These are phyloP conservation scores for Radiomyces spectabilis DNA, from an alignment of 192 early-diverging fungal genomes.

Conservation along the genomic window DNA sequence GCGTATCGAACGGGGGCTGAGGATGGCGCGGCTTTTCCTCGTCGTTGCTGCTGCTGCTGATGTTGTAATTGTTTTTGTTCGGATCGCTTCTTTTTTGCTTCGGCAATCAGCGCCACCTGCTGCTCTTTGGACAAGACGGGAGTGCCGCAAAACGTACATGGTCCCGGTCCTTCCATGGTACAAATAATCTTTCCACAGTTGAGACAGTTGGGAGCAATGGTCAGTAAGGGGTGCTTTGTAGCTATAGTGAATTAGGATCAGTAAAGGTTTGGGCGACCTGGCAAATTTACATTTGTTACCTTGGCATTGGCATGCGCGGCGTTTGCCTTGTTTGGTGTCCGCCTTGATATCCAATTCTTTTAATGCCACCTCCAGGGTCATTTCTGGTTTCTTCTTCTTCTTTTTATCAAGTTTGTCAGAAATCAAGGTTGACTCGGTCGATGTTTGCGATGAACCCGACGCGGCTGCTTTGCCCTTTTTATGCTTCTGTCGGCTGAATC, in stretches of 20 bases:
- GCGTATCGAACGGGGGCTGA: conserved; percentile 33
- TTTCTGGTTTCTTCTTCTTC: conserved; percentile 29
- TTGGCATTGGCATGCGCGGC: conserved; percentile 40
- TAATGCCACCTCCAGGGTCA: conserved; percentile 41
- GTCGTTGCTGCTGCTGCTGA: conserved; percentile 16
- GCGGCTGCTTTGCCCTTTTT: background rate
- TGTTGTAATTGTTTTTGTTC: conserved; percentile 31
- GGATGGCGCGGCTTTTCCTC: background rate
- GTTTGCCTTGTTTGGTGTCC: conserved; percentile 29
- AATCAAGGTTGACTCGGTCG: conserved; percentile 16
- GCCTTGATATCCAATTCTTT: conserved; percentile 39
- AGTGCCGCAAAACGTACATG: conserved; percentile 47
- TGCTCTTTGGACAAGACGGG: conserved; percentile 46
- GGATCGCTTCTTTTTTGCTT: conserved; percentile 39
- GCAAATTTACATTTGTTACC: conserved; percentile 24
- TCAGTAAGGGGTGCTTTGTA: conserved; percentile 44
- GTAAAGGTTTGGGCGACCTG: no score
- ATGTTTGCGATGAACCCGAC: no score
- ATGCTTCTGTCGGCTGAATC: no score
- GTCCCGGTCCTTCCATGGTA: conserved; percentile 40
- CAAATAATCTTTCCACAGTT: conserved; percentile 58
- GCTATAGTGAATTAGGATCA: no score
- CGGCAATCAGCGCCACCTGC: conserved; percentile 37
- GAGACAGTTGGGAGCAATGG: conserved; percentile 48
- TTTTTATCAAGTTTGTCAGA: conserved; percentile 32